A percentile compares a stretch with the other conserved stretches of the same genome.
Conservation (phyloP, 306 rosid species). For the Vachellia collinsii region DNA sequence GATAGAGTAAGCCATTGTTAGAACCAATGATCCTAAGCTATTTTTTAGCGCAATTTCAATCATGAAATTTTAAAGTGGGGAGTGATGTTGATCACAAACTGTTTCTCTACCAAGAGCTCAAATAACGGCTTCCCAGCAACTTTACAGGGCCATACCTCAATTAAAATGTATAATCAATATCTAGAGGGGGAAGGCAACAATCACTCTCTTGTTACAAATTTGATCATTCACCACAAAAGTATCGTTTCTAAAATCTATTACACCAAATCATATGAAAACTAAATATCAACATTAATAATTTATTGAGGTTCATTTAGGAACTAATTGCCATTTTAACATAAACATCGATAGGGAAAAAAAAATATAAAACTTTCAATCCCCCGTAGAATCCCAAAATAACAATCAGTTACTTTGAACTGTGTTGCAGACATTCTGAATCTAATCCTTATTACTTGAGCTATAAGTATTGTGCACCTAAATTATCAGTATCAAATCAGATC, state of each 20-base stretch:
- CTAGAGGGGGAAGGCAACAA: too few species aligned
- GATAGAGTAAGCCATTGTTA: not conserved
- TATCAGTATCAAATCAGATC: not conserved
- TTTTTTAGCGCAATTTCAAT: conserved; percentile 45
- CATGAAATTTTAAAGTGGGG: too few species aligned
- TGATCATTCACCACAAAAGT: not conserved
- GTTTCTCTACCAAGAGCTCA: conserved; percentile 77
- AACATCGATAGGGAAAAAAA: not conserved
- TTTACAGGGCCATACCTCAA: conserved; percentile 75
- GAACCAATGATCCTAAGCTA: conserved; percentile 30
- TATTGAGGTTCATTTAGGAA: not conserved
- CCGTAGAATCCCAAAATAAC: too few species aligned
- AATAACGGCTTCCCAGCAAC: conserved; percentile 90
- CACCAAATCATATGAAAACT: not conserved
- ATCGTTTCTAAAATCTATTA: not conserved
- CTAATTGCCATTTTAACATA: not conserved
- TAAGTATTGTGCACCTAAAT: conserved; percentile 22
- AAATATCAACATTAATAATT: not conserved
- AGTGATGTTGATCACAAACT: conserved; percentile 12
- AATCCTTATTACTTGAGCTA: not conserved
- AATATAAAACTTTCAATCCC: not conserved
- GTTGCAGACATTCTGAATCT: too few species aligned
- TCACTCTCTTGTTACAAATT: not conserved
- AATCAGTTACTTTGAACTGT: too few species aligned
- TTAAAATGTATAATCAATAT: too few species aligned